Evolutionary conservation across 371 early-diverging fungal genomes (phyloP), one percentile per base, ranked within the genome.

Genomic region (Mucor mucedo): DNA sequence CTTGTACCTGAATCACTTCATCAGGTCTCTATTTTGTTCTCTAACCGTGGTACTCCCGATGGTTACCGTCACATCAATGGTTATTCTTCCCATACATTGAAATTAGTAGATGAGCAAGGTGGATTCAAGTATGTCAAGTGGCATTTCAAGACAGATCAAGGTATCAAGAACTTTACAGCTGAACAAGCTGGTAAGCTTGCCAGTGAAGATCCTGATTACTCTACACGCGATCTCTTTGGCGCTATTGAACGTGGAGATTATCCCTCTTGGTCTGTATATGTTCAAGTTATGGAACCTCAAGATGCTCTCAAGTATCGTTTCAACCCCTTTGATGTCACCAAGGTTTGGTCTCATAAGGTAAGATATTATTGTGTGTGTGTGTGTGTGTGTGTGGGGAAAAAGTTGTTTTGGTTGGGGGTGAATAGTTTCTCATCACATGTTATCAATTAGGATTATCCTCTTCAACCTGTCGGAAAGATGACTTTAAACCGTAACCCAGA

Each of bases 311-410:
- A 78, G 60, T 90, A 88, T 69, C 85, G 84, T 44, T 93, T 84
- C 79, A 89, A 94, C 62, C 82, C 88, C 28, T 88, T 95, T 70
- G 95, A 95, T 73, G 87, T 90, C 62, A 95, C 95, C 69, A 95
- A 94, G 84, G 81, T 92, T 52, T 87, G 89, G 86, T 82, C 91
- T 47, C 89, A 93, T 62, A 80, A 82, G 74, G 79, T 78, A 74
- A 65, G 2, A 33, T 39, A 29, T 38, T 42, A 29, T 32, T 45
- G 14, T 33, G 21, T 39, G 40, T 27, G 39, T 35, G 55, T 62
- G 14, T 27, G 38, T 45, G 14, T 33, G 21, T 39, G 40, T 27
- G 39, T 35, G 55, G 55, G 48, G 28, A 21, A 54, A 35, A 45
- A 27, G 40, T 21, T 21, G 21, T 21, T 21, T 21, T 35, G 4